Percentiles rank a stretch among this genome's conserved stretches.
phyloP scores from a whole-genome alignment of 2,329 filamentous ascomycete species.

The Neocatenulostroma microsporum region DNA sequence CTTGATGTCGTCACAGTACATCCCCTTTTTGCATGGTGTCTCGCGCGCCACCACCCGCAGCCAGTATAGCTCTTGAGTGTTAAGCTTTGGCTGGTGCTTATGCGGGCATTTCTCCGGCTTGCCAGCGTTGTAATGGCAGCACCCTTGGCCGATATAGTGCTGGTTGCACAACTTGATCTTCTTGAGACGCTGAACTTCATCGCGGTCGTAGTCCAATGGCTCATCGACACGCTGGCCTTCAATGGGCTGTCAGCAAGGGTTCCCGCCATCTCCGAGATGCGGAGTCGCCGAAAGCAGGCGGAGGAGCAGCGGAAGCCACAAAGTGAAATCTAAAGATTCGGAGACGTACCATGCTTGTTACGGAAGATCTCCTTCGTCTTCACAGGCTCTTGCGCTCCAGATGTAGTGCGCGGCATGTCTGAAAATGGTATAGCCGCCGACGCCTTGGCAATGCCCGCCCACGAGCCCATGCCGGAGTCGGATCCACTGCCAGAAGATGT shows the following conservation, averaged over 20 bases:
- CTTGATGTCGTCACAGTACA: constrained; percentile 49
- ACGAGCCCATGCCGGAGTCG: constrained; percentile 4
- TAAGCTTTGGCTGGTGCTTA: constrained; percentile 46
- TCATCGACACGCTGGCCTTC: constrained; percentile 53
- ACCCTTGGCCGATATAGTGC: constrained; percentile 49
- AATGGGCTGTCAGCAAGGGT: too few relatives aligned
- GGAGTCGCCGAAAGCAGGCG: too few relatives aligned
- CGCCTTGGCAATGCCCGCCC: constrained; percentile 9
- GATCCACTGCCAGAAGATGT: constrained; percentile 4
- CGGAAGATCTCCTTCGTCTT: constrained; percentile 36
- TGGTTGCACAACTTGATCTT: constrained; percentile 57
- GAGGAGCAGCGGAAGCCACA: too few relatives aligned
- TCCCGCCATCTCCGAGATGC: too few relatives aligned
- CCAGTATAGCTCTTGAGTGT: constrained; percentile 46
- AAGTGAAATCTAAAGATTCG: too few relatives aligned
- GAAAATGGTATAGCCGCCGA: constrained; percentile 17
- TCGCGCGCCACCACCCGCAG: constrained; percentile 54
- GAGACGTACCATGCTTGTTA: too few relatives aligned
- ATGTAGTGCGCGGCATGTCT: constrained; percentile 1
- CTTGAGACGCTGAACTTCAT: constrained; percentile 53
- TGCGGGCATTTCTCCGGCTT: constrained; percentile 47
- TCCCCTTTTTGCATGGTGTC: constrained; percentile 53
- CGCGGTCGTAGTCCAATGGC: constrained; percentile 44
- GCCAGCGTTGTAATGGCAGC: constrained; percentile 45
- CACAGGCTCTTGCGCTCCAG: not conserved